Conservation (phyloP, 2,329 filamentous ascomycete species). For the Phoma herbarum region DNA sequence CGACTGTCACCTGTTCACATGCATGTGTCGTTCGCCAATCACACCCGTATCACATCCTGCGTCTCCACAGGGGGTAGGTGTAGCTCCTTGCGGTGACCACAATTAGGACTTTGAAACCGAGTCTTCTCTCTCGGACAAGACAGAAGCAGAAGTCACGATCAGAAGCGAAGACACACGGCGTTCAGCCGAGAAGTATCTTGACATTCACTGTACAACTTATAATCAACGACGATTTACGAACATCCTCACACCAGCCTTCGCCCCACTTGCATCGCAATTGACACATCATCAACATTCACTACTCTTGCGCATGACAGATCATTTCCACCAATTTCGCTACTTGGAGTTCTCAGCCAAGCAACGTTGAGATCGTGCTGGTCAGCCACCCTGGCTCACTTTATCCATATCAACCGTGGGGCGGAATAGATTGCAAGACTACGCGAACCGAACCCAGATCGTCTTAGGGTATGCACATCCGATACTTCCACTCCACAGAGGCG, state of each 20-base stretch:
- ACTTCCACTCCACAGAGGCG: constrained; percentile 1
- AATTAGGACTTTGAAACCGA: neutral
- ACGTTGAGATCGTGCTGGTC: constrained; percentile 7
- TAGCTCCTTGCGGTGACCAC: neutral
- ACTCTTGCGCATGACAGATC: neutral
- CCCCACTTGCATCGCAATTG: neutral
- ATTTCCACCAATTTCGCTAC: neutral
- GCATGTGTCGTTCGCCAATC: constrained; percentile 31
- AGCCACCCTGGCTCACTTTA: constrained; percentile 29
- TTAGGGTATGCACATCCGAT: neutral
- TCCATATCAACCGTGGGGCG: constrained; percentile 46
- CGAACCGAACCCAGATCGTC: constrained; percentile 7
- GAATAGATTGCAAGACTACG: constrained; percentile 24
- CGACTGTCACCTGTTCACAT: constrained; percentile 33
- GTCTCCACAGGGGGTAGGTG: neutral
- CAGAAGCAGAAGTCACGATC: too few species aligned
- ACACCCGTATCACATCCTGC: neutral
- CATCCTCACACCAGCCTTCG: neutral
- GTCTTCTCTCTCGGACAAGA: neutral
- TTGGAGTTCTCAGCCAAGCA: constrained; percentile 8
- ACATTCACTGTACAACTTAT: neutral
- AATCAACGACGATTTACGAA: neutral
- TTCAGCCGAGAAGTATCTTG: neutral
- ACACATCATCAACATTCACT: neutral
- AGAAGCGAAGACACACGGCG: neutral